Conservation (phyloP, 2,329 filamentous ascomycete genomes). For the Scorias spongiosa region DNA sequence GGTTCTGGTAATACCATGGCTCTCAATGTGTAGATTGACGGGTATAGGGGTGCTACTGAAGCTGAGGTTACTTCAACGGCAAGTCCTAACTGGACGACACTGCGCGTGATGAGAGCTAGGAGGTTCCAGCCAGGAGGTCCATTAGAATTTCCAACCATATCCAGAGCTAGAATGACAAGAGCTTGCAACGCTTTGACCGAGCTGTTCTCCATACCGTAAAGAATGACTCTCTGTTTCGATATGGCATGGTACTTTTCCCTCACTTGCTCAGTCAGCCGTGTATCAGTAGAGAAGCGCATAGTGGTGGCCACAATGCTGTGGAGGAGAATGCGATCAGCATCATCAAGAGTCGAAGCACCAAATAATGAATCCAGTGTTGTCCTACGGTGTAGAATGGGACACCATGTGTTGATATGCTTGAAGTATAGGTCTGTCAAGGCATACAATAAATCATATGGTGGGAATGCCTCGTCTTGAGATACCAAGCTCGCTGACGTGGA, state of each 20-base stretch:
- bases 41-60: constrained; percentile 60
- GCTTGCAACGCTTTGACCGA: constrained; percentile 80
- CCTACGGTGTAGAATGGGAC: constrained; percentile 75
- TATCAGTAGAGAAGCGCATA: constrained; percentile 66
- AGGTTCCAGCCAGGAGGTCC: constrained; percentile 88
- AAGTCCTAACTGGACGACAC: constrained; percentile 74
- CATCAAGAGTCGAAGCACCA: constrained; percentile 58
- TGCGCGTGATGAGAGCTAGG: constrained; percentile 73
- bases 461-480: constrained; percentile 34
- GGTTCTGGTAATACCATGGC: constrained; percentile 75
- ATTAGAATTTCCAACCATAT: constrained; percentile 74
- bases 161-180: constrained; percentile 70
- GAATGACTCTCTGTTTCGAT: constrained; percentile 71
- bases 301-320: constrained; percentile 85
- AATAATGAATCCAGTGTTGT: constrained; percentile 72
- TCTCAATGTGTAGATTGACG: constrained; percentile 77
- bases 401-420: constrained; percentile 53
- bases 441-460: constrained; percentile 45
- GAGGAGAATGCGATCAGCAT: constrained; percentile 67
- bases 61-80: constrained; percentile 71
- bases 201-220: constrained; percentile 80
- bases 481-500: constrained; percentile 11
- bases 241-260: constrained; percentile 61
- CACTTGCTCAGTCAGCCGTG: constrained; percentile 56
- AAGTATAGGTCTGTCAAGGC: constrained; percentile 47